Evolutionary conservation across 768 basidiomycete species (phyloP).

Genomic region (Trametes villosa): DNA sequence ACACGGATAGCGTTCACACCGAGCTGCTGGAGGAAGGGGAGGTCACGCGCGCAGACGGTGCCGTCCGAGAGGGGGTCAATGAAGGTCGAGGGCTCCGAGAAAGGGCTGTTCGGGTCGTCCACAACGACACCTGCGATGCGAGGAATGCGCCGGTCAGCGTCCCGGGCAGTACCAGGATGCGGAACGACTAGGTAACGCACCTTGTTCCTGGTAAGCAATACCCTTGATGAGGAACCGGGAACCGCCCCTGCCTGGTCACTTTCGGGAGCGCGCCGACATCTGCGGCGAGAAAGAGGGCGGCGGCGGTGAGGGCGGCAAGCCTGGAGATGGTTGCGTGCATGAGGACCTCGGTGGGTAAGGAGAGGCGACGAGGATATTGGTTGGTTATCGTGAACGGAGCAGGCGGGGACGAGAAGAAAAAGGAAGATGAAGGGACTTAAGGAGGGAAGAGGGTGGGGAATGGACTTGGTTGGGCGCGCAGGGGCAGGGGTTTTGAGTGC

Average conservation of each 20-base stretch:
- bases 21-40: slow-evolving; percentile 76
- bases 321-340: slow-evolving; percentile 33
- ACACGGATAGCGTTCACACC: slow-evolving; percentile 82
- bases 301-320: slow-evolving; percentile 36
- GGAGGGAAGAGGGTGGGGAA: slow-evolving; percentile 9
- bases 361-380: slow-evolving; percentile 14
- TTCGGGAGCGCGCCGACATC: slow-evolving; percentile 67
- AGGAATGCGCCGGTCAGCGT: not conserved
- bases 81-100: slow-evolving; percentile 74
- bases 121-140: slow-evolving; percentile 41
- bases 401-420: slow-evolving; percentile 7
- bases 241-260: slow-evolving; percentile 73
- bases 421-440: slow-evolving; percentile 13
- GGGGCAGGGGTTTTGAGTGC: slow-evolving; percentile 1
- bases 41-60: slow-evolving; percentile 73
- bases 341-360: slow-evolving; percentile 9
- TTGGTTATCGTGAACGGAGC: slow-evolving; percentile 1
- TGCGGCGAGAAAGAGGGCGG: slow-evolving; percentile 47
- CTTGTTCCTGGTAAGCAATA: slow-evolving; percentile 83
- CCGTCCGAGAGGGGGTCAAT: slow-evolving; percentile 76
- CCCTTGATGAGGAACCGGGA: slow-evolving; percentile 90
- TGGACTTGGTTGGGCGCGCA: slow-evolving; percentile 4
- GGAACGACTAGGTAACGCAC: slow-evolving; percentile 40
- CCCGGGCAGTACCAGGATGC: no score
- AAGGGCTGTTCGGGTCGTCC: slow-evolving; percentile 56